Evolutionary conservation across 129 eudicot genomes (phyloP), one percentile per base, ranked within the genome.

Genomic region (Glebionis coronaria): DNA sequence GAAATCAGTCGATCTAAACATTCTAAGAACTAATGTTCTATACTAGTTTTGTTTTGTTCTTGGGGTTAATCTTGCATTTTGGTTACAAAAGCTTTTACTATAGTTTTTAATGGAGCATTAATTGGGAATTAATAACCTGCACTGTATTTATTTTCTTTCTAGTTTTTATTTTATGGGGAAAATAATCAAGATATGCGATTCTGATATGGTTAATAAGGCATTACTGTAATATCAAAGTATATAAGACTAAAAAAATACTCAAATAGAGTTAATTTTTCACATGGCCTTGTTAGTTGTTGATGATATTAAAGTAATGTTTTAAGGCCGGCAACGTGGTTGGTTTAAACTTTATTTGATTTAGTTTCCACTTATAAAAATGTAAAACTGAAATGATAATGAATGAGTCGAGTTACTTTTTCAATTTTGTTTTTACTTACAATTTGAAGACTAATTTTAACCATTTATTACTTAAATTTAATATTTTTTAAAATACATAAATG

Each of bases 261-360:
- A 45, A 65, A 12, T 1, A 18, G 46, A 57, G 21, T 54, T 19
- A 9, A 49, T 50, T 51, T 13, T 23, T 72, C 76, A 71, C 61
- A 72, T 51, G 69, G 69, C 4, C n/a, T n/a, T n/a, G n/a, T n/a
- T n/a, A n/a, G n/a, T 61, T 35, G 11, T n/a, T 61, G 13, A 6
- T 53, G n/a, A n/a, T n/a, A n/a, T n/a, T n/a, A n/a, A n/a, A 31
- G 52, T 35, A 12, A 29, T 53, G 63, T 14, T 53, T 19, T 23
- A 20, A 53, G 63, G 72, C 61, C 40, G 52, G 63, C 40, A 68
- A 51, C 63, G 50, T 53, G 72, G 72, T 68, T 62, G 72, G 72
- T 68, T 68, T 9, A 8, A 53, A 38, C 15, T 54, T 4, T 4
- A 31, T 68, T 35, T 54, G 44, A 68, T 54, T 40, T 54, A 12